Percentiles rank a stretch among this genome's conserved stretches.
These are phyloP conservation scores for Nelumbo lutea DNA, from an alignment of 164 flowering plant genomes.

Conservation along the genomic window DNA sequence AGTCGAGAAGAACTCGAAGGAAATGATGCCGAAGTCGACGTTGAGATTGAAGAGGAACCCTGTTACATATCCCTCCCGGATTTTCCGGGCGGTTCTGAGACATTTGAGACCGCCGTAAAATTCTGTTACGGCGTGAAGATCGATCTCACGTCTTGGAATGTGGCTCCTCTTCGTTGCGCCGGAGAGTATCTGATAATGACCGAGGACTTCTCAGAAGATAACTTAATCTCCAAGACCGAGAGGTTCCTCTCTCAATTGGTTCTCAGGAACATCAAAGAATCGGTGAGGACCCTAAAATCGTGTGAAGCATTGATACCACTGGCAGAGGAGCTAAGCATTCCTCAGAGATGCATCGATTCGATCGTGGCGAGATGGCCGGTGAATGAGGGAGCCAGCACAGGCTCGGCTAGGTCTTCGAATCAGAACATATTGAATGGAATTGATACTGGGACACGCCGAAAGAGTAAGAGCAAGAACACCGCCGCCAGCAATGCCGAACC, in stretches of 20 bases:
- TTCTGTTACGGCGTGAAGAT: slow-evolving; percentile 86
- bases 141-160: slow-evolving; percentile 52
- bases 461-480: slow-evolving; percentile 1
- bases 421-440: slow-evolving; percentile 44
- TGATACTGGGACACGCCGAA: slow-evolving; percentile 26
- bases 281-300: slow-evolving; percentile 48
- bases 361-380: slow-evolving; percentile 63
- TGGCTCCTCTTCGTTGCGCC: slow-evolving; percentile 78
- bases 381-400: slow-evolving; percentile 26
- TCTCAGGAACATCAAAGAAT: slow-evolving; percentile 45
- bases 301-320: slow-evolving; percentile 51
- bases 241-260: slow-evolving; percentile 46
- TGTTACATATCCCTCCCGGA: slow-evolving; percentile 44
- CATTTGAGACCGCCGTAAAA: slow-evolving; percentile 75
- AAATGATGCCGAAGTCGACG: slow-evolving; percentile 10
- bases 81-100: slow-evolving; percentile 76
- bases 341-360: slow-evolving; percentile 56
- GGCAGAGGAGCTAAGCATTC: slow-evolving; percentile 49
- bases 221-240: slow-evolving; percentile 71
- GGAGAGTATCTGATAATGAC: slow-evolving; percentile 78
- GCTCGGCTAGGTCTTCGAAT: slow-evolving; percentile 12
- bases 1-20: slow-evolving; percentile 12
- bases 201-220: slow-evolving; percentile 66
- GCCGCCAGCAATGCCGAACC: slow-evolving; percentile 10
- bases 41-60: slow-evolving; percentile 15